These are phyloP conservation scores for Coniosporium apollinis DNA, from an alignment of 495 filamentous ascomycete genomes.

Conservation along the genomic window DNA sequence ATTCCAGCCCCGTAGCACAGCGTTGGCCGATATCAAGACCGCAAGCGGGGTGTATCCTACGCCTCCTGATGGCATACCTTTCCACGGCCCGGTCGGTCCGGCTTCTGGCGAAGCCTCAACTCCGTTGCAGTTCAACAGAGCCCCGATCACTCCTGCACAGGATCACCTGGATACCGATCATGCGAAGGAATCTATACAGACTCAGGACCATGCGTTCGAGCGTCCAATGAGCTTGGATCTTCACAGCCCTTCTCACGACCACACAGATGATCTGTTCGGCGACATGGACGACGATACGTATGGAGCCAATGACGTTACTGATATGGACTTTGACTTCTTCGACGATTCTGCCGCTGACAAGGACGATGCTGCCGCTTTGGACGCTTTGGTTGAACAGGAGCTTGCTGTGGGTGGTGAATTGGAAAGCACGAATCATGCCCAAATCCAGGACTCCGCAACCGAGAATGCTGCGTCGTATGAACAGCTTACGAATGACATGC, in stretches of 20 bases:
- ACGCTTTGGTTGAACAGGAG: constrained; percentile 1
- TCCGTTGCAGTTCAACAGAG: no score
- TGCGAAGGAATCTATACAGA: no score
- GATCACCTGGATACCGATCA: no score
- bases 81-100: no score
- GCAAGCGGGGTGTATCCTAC: constrained; percentile 76
- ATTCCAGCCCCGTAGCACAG: constrained; percentile 11
- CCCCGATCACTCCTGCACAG: no score
- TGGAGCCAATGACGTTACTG: constrained; percentile 52
- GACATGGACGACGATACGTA: constrained; percentile 29
- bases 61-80: constrained; percentile 67
- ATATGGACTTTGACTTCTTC: constrained; percentile 86
- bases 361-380: constrained; percentile 4
- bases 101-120: no score
- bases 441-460: not conserved
- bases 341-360: constrained; percentile 40
- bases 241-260: constrained; percentile 4
- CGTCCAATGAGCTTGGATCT: no score
- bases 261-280: constrained; percentile 53
- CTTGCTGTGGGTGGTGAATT: not conserved
- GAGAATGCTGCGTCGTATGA: not conserved
- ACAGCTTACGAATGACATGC: not conserved
- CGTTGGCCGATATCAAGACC: no score
- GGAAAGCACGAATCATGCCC: not conserved
- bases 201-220: no score